Evolutionary conservation across 331 rosid species (phyloP).

Genomic region (Malus hybrid): DNA sequence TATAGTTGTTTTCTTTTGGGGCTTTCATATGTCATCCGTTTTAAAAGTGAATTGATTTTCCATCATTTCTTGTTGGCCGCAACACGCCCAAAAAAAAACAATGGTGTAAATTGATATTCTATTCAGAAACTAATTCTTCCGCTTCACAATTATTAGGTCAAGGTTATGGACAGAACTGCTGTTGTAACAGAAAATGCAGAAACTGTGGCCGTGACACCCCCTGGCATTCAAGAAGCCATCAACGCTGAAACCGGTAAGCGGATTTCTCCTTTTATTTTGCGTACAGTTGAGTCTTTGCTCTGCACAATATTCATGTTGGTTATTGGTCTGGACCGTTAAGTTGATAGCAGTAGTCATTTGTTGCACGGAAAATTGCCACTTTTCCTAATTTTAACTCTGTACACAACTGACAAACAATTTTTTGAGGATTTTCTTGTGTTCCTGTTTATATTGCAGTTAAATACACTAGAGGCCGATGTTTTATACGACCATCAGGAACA

Average conservation of each 20-base stretch:
- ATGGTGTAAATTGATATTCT: too few species aligned
- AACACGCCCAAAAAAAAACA: background rate
- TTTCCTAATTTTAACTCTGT: background rate
- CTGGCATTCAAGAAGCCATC: conserved; percentile 76
- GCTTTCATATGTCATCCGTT: background rate
- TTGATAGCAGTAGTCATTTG: background rate
- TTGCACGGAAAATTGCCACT: background rate
- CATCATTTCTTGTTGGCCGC: background rate
- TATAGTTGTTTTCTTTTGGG: background rate
- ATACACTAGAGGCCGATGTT: conserved; percentile 69
- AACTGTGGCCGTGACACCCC: conserved; percentile 69
- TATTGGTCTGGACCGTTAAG: background rate
- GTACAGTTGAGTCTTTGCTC: background rate
- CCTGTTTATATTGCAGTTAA: conserved; percentile 39
- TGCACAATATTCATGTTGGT: background rate
- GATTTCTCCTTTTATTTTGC: background rate
- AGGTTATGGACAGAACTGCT: conserved; percentile 70
- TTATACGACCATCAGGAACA: conserved; percentile 93
- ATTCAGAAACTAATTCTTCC: background rate
- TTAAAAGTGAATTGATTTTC: background rate
- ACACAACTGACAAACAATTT: background rate
- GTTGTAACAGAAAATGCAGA: conserved; percentile 76
- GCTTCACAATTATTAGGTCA: conserved; percentile 43
- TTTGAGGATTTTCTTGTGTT: background rate
- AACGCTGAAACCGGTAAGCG: conserved; percentile 58